Base-by-base conservation (phyloP, 495 filamentous ascomycete species). In the Trichoderma virens region DNA sequence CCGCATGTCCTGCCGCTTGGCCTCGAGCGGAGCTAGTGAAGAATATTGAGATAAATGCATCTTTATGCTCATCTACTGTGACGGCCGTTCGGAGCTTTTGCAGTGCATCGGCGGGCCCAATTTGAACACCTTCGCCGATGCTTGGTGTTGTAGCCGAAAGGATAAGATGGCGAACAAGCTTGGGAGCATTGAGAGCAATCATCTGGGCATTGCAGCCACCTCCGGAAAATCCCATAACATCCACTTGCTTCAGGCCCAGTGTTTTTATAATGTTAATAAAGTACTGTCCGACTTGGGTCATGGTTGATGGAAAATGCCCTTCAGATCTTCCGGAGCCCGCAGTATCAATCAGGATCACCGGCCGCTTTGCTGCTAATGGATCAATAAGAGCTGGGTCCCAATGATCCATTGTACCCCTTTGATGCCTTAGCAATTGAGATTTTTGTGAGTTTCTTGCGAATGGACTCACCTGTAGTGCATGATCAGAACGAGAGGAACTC, bases 211-310 rank as follows among this genome's bases (percentile, higher is more conserved):
- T 62, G 43, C 54, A 66, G 5, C 71, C 71, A 35, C 70, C 71
- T 69, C 72, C 68, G 31, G 69, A 72, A 65, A 66, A 73, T 2
- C 71, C 71, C 11, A 73, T 39, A 16, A 73, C 62, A 62, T 73
- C 71, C 20, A 91, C 77, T 62, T 82, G 84, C 69, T 78, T 67
- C 16, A 47, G 5, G 14, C 14, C 14, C 43, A 47, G n/a, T 18
- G 5, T 2, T 3, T n/a, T 14, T 25, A 88, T 82, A 20, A 89
- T 81, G 4, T 82, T 83, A 31, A 83, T 75, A 20, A 91, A 73
- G 68, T 91, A 90, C 66, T 83, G 82, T 8, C 79, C 75, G 68
- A 68, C 70, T 8, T 66, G 68, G 25, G 61, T 25, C 35, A 62
- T 61, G 2, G 63, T 70, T 11, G 60, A 47, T 18, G 70, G 70